Evolutionary conservation across 2,329 filamentous ascomycete genomes (phyloP).

Genomic region (Colletotrichum orchidophilum): DNA sequence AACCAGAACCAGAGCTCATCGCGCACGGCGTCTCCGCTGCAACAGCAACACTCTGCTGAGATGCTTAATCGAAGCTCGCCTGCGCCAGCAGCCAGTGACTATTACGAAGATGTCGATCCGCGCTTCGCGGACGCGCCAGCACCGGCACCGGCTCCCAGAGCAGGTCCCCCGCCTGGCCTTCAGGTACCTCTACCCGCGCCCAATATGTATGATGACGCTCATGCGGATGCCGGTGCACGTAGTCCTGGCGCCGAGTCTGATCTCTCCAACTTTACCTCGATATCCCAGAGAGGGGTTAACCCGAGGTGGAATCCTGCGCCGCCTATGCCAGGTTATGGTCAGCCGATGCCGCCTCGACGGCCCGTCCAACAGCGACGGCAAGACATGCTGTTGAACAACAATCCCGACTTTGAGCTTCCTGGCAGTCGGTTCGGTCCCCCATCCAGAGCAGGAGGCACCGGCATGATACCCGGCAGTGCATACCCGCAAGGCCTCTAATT

Average conservation of each 20-base stretch:
- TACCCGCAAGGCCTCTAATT: slow-evolving; percentile 54
- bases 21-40: slow-evolving; percentile 55
- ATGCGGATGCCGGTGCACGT: slow-evolving; percentile 63
- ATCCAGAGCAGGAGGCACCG: slow-evolving; percentile 43
- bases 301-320: slow-evolving; percentile 79
- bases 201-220: slow-evolving; percentile 70
- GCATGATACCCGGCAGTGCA: slow-evolving; percentile 63
- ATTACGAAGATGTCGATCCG: slow-evolving; percentile 95
- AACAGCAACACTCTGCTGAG: slow-evolving; percentile 42
- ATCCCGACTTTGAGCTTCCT: slow-evolving; percentile 86
- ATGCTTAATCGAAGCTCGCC: slow-evolving; percentile 45
- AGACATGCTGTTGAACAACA: slow-evolving; percentile 79
- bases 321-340: slow-evolving; percentile 54
- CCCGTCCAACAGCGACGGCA: slow-evolving; percentile 62
- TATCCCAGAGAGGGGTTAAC: slow-evolving; percentile 88
- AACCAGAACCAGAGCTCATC: slow-evolving; percentile 56
- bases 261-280: slow-evolving; percentile 86
- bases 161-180: slow-evolving; percentile 30
- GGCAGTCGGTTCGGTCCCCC: slow-evolving; percentile 45
- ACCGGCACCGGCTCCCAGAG: slow-evolving; percentile 33
- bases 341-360: slow-evolving; percentile 52
- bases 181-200: slow-evolving; percentile 40
- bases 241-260: slow-evolving; percentile 80
- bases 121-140: slow-evolving; percentile 68
- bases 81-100: slow-evolving; percentile 58